Conservation (phyloP, 2,329 filamentous ascomycete genomes). For the Hymenoscyphus fraxineus region DNA sequence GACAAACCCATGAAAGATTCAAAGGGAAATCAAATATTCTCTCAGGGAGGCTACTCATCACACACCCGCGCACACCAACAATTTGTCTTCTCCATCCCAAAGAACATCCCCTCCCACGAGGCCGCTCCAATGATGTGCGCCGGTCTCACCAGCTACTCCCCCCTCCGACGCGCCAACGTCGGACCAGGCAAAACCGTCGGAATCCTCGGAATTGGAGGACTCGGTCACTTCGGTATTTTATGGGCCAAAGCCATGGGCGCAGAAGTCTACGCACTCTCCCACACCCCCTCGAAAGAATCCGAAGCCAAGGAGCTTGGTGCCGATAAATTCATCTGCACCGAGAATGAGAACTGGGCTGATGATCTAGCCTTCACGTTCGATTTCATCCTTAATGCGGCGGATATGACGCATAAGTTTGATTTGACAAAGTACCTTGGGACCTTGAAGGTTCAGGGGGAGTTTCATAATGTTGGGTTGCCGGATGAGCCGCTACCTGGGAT, state of each 20-base stretch:
- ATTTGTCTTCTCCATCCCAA: constrained; percentile 57
- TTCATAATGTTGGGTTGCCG: constrained; percentile 56
- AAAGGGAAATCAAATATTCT: constrained; percentile 23
- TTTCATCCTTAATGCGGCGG: constrained; percentile 48
- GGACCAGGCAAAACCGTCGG: constrained; percentile 58
- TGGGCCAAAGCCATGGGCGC: constrained; percentile 67
- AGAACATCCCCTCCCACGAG: constrained; percentile 45
- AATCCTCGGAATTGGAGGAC: constrained; percentile 67
- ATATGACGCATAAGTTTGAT: constrained; percentile 52
- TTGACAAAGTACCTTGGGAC: constrained; percentile 48
- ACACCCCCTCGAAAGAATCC: constrained; percentile 52
- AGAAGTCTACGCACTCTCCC: constrained; percentile 62
- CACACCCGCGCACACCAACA: constrained; percentile 49
- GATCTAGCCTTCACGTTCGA: constrained; percentile 48
- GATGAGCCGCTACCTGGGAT: constrained; percentile 46
- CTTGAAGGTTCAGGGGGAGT: constrained; percentile 50
- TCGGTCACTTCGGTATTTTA: constrained; percentile 69
- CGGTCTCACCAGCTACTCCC: constrained; percentile 59
- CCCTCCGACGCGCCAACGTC: constrained; percentile 46
- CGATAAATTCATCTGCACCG: constrained; percentile 47
- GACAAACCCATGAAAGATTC: constrained; percentile 24
- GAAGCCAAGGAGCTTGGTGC: constrained; percentile 60
- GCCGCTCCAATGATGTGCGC: constrained; percentile 71
- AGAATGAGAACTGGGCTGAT: constrained; percentile 55
- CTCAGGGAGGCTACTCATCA: constrained; percentile 29